Evolutionary conservation across 306 rosid species (phyloP).

Genomic region (Pterocarpus macrocarpus): DNA sequence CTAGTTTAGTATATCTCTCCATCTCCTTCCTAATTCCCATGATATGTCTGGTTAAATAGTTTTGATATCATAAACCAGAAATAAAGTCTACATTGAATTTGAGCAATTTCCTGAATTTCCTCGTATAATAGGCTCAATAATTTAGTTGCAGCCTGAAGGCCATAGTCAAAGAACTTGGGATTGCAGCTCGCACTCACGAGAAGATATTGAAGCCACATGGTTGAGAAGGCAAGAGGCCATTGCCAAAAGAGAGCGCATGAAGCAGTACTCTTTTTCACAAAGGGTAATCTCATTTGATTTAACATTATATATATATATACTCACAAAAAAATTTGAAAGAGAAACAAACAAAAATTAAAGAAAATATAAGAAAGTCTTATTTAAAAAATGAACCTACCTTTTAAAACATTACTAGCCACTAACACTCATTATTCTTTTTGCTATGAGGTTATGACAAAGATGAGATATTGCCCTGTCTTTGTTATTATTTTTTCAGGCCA

Average conservation of each 20-base stretch:
- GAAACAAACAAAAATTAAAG: too few species aligned
- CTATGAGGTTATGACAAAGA: too few species aligned
- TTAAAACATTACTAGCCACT: too few species aligned
- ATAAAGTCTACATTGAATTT: constrained; percentile 6
- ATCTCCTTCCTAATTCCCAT: constrained; percentile 11
- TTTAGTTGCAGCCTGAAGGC: constrained; percentile 61
- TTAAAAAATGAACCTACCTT: too few species aligned
- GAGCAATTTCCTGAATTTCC: constrained; percentile 22
- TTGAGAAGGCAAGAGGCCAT: constrained; percentile 74
- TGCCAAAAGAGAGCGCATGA: constrained; percentile 80
- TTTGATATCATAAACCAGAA: constrained; percentile 5
- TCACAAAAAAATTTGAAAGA: too few species aligned
- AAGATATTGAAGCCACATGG: constrained; percentile 67
- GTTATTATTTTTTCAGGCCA: neutral
- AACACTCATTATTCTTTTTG: too few species aligned
- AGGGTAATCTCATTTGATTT: constrained; percentile 58
- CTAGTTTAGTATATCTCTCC: neutral
- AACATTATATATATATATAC: too few species aligned
- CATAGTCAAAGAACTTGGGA: constrained; percentile 69
- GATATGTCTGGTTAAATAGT: constrained; percentile 20
- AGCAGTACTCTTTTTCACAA: constrained; percentile 82
- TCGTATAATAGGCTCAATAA: constrained; percentile 6
- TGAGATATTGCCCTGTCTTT: too few species aligned
- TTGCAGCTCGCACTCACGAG: constrained; percentile 62
- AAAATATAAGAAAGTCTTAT: too few species aligned